phyloP scores from a whole-genome alignment of 345 rosid genomes.

The Linum lewisii region DNA sequence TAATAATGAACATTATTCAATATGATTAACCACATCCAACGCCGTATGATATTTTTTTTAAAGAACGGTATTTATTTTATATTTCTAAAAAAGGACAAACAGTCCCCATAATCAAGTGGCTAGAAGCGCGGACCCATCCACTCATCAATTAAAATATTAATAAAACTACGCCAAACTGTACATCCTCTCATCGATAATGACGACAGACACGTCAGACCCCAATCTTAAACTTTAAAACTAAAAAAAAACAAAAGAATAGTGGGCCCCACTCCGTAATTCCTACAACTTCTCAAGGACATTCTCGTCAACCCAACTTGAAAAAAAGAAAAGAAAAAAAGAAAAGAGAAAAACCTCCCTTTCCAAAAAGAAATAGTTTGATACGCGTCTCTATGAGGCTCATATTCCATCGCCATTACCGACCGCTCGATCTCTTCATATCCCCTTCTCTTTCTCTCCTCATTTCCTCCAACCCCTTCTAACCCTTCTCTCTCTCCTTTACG shows the following conservation, averaged over 20 bases:
- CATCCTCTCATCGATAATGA: constrained; percentile 21
- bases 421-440: constrained; percentile 29
- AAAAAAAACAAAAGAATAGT: constrained; percentile 5
- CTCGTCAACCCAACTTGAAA: neutral
- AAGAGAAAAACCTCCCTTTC: constrained; percentile 23
- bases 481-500: neutral
- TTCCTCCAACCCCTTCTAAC: neutral
- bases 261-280: constrained; percentile 6
- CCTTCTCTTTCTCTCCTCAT: neutral
- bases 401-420: constrained; percentile 58
- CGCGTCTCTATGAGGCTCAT: constrained; percentile 89
- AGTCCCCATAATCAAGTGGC: constrained; percentile 5
- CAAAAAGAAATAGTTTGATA: constrained; percentile 41
- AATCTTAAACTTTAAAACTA: constrained; percentile 6
- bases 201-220: constrained; percentile 31
- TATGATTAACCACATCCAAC: no score
- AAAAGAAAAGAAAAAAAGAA: neutral
- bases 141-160: constrained; percentile 16
- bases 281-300: neutral
- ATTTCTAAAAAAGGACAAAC: neutral
- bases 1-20: no score
- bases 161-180: constrained; percentile 10
- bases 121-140: constrained; percentile 9
- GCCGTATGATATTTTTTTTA: no score
- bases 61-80: no score